Evolutionary conservation across 2,329 filamentous ascomycete genomes (phyloP), one percentile per base, ranked within the genome.

Genomic region (Thelonectria discophora): DNA sequence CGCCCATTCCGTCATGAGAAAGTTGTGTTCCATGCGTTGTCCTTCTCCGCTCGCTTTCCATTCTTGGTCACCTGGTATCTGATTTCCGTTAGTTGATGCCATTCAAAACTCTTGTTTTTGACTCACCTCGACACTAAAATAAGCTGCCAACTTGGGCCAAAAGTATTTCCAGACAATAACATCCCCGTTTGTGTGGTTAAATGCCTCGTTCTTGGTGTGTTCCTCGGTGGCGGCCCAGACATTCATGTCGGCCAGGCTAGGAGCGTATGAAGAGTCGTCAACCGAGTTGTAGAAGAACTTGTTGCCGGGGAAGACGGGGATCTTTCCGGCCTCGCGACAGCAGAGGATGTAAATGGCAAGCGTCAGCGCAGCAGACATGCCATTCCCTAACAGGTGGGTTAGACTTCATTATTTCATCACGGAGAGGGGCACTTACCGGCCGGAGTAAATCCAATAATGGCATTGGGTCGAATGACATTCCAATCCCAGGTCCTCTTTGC

Each of bases 391-490:
- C 8, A 20, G 1, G 8, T 0, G 5, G 9, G 18, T 54, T 21
- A 27, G 21, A 11, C 32, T 6, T 12, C 15, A 34, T 34, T 8
- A 7, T n/a, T 5, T 3, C 9, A 46, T 4, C 6, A 13, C 11
- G 13, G 17, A 3, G 13, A 18, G 4, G 20, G 15, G 17, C 2
- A 21, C 32, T 40, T 34, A 65, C 65, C 65, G 42, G 63, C 55
- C 8, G 65, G 65, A 0, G 65, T 66, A 27, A 57, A 66, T 3
- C 65, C 65, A 18, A 66, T 64, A 20, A 66, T 66, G n/a, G 57
- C 65, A 21, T 66, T 61, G 0, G 63, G 65, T 1, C 65, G 57
- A 9, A 66, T 66, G 5, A 66, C 30, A 13, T 66, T 66, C 65
- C 63, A 66, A 13, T 64, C 32, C 65, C 65, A 66, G 0, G 39